These are phyloP conservation scores for Globisporangium rhizosaccharum DNA, from an alignment of 352 stramenopile genomes.

Conservation along the genomic window DNA sequence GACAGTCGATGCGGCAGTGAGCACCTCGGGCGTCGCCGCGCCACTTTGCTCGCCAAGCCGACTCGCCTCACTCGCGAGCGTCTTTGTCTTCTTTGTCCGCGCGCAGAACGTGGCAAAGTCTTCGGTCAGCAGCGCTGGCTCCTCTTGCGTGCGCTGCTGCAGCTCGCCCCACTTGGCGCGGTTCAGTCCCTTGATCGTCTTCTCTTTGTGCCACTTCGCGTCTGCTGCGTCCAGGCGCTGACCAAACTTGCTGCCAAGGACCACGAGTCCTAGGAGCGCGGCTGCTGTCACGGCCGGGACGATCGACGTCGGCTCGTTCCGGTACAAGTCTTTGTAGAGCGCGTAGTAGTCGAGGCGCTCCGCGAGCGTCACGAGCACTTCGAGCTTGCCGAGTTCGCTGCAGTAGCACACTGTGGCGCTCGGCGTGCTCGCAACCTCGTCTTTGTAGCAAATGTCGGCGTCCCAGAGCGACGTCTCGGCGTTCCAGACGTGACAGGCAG, in stretches of 20 bases:
- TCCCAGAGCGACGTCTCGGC: conserved; percentile 26
- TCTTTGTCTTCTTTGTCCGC: conserved; percentile 21
- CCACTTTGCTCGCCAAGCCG: conserved; percentile 5
- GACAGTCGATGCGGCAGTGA: neutral
- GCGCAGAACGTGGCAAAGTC: conserved; percentile 48
- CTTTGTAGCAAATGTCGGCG: conserved; percentile 54
- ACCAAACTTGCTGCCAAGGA: conserved; percentile 22
- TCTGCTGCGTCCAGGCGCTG: conserved; percentile 32
- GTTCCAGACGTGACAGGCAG: conserved; percentile 52
- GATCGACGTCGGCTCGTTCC: conserved; percentile 51
- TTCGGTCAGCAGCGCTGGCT: conserved; percentile 22
- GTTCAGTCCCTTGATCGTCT: conserved; percentile 52
- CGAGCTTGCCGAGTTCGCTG: conserved; percentile 28
- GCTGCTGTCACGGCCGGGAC: conserved; percentile 31
- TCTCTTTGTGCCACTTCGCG: conserved; percentile 38
- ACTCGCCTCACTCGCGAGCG: neutral
- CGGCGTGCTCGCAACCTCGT: conserved; percentile 30
- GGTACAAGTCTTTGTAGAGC: conserved; percentile 46
- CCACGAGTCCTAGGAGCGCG: conserved; percentile 34
- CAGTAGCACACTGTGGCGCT: conserved; percentile 57
- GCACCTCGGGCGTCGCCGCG: neutral
- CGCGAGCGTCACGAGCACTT: conserved; percentile 59
- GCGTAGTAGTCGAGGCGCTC: conserved; percentile 65
- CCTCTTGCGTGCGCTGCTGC: conserved; percentile 24
- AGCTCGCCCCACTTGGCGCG: conserved; percentile 62